These are phyloP conservation scores for Termitomyces heimii DNA, from an alignment of 768 basidiomycete species.

Conservation along the genomic window DNA sequence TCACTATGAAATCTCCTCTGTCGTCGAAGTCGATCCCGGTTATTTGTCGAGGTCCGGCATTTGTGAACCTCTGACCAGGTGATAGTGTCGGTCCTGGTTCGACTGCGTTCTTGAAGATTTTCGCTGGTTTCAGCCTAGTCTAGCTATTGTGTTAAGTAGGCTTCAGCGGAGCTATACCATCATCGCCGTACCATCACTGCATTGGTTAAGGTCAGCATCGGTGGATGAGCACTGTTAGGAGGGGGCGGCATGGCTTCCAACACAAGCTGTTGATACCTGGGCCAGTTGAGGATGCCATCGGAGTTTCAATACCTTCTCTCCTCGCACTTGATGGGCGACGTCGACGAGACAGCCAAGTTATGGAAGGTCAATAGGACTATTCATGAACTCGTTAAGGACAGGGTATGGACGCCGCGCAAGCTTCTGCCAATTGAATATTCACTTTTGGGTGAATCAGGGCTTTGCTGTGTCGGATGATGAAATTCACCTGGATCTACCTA, in stretches of 20 bases:
- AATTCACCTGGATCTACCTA: constrained; percentile 78
- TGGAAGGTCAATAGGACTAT: constrained; percentile 97
- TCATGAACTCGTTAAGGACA: constrained; percentile 92
- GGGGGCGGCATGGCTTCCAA: constrained; percentile 32
- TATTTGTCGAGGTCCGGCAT: constrained; percentile 60
- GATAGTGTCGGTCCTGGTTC: constrained; percentile 52
- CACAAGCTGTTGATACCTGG: background rate
- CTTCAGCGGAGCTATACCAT: constrained; percentile 6
- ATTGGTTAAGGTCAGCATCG: constrained; percentile 41
- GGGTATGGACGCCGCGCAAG: constrained; percentile 49
- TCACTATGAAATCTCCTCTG: constrained; percentile 79
- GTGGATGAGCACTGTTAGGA: constrained; percentile 23
- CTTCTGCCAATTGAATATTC: constrained; percentile 16
- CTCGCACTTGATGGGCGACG: constrained; percentile 50
- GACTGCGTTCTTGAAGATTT: constrained; percentile 78
- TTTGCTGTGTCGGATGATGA: constrained; percentile 94
- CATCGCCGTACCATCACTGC: constrained; percentile 42
- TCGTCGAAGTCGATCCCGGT: constrained; percentile 92
- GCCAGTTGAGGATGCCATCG: constrained; percentile 22
- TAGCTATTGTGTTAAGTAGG: constrained; percentile 20
- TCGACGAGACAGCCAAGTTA: constrained; percentile 79
- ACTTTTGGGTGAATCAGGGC: constrained; percentile 48
- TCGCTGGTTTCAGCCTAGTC: constrained; percentile 81
- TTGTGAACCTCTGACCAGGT: constrained; percentile 32
- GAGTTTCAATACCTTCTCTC: constrained; percentile 48